Conservation (phyloP, 306 rosid genomes). For the Prunus armeniaca region DNA sequence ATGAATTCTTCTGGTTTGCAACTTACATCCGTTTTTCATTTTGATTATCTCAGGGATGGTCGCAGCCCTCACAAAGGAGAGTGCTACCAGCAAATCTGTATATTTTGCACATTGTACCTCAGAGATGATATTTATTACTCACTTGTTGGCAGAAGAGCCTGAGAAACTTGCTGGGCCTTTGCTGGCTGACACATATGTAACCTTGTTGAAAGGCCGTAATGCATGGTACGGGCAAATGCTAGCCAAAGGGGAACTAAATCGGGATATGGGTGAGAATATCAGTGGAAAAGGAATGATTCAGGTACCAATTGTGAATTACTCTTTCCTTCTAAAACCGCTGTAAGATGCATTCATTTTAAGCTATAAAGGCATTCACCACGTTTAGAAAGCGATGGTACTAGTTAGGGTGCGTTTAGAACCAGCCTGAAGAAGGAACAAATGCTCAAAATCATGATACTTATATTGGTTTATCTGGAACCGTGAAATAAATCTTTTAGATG, state of each 20-base stretch:
- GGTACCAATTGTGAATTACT: slow-evolving; percentile 40
- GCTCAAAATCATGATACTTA: too few species aligned
- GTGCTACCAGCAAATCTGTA: slow-evolving; percentile 93
- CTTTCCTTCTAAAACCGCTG: background rate
- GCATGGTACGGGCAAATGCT: slow-evolving; percentile 81
- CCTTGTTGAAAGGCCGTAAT: slow-evolving; percentile 82
- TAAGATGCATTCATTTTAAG: background rate
- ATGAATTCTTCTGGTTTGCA: background rate
- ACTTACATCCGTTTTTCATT: slow-evolving; percentile 7
- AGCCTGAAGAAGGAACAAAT: background rate
- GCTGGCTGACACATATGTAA: slow-evolving; percentile 85
- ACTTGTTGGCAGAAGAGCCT: slow-evolving; percentile 74
- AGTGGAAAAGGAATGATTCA: slow-evolving; percentile 97
- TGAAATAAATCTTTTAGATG: too few species aligned
- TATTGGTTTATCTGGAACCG: too few species aligned
- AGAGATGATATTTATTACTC: slow-evolving; percentile 88
- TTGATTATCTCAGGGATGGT: slow-evolving; percentile 64
- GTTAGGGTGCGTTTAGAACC: background rate
- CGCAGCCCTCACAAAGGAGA: slow-evolving; percentile 92
- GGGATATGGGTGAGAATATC: slow-evolving; percentile 90
- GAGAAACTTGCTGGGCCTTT: slow-evolving; percentile 96
- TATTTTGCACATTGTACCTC: slow-evolving; percentile 93
- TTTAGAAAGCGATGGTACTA: background rate
- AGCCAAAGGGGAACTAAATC: slow-evolving; percentile 83
- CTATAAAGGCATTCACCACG: background rate